Conservation (phyloP, 176 grass and related monocot species). For the Carex littledalei region DNA sequence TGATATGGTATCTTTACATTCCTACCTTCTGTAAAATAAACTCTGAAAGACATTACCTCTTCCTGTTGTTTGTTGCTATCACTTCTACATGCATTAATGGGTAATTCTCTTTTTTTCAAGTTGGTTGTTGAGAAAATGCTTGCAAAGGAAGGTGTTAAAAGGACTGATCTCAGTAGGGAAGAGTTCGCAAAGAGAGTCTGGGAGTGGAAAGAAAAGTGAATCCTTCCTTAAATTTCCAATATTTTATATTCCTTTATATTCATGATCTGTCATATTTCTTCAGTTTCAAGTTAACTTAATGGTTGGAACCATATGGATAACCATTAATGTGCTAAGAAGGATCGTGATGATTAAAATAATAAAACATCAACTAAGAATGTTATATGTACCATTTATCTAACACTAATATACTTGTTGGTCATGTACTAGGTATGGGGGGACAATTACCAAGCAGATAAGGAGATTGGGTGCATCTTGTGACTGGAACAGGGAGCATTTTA, state of each 20-base stretch:
- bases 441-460: slow-evolving; percentile 94
- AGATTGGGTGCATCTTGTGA: slow-evolving; percentile 96
- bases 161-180: slow-evolving; percentile 80
- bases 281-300: background rate
- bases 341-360: background rate
- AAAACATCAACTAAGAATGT: background rate
- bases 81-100: slow-evolving; percentile 22
- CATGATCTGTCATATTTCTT: background rate
- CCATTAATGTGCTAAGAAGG: background rate
- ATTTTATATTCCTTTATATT: background rate
- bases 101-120: slow-evolving; percentile 32
- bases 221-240: slow-evolving; percentile 1
- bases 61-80: slow-evolving; percentile 2
- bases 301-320: background rate
- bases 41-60: background rate
- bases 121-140: slow-evolving; percentile 99
- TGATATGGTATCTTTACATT: background rate
- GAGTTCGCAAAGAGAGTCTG: slow-evolving; percentile 93
- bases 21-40: background rate
- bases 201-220: slow-evolving; percentile 99
- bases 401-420: background rate
- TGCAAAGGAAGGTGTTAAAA: slow-evolving; percentile 88
- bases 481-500: slow-evolving; percentile 88
- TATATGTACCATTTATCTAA: background rate
- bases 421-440: slow-evolving; percentile 71